A percentile compares a stretch with the other conserved stretches of the same genome.
Evolutionary conservation across 257 asterid species (phyloP).

Genomic region (Nicotiana obtusifolia): DNA sequence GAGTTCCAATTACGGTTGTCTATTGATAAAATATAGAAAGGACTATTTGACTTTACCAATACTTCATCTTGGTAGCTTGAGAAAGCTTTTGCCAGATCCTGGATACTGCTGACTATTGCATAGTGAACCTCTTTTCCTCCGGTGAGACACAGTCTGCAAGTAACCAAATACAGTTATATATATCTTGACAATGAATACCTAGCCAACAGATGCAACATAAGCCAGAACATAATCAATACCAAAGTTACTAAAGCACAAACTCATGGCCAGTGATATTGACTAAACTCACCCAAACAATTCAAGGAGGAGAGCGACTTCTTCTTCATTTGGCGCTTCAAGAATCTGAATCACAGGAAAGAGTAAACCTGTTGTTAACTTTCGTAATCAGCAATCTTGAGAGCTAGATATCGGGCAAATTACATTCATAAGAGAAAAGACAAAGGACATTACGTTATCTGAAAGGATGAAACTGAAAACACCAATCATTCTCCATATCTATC

Average conservation of each 20-base stretch:
- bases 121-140: conserved; percentile 94
- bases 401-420: background rate
- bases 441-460: background rate
- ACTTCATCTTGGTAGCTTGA: conserved; percentile 90
- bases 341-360: conserved; percentile 51
- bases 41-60: conserved; percentile 44
- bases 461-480: background rate
- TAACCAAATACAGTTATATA: conserved; percentile 20
- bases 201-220: background rate
- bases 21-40: background rate
- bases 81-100: conserved; percentile 87
- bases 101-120: conserved; percentile 95
- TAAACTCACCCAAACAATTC: conserved; percentile 73
- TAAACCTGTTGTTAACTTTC: conserved; percentile 13
- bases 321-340: conserved; percentile 88
- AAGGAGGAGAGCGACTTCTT: conserved; percentile 86
- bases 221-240: background rate
- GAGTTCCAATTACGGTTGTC: background rate
- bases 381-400: conserved; percentile 9
- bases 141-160: conserved; percentile 75
- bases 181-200: conserved; percentile 11
- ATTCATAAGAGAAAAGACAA: background rate
- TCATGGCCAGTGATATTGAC: background rate
- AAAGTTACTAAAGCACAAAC: background rate
- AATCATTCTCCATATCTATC: background rate